Conservation (phyloP, 2,329 filamentous ascomycete genomes). For the Capronia epimyces region DNA sequence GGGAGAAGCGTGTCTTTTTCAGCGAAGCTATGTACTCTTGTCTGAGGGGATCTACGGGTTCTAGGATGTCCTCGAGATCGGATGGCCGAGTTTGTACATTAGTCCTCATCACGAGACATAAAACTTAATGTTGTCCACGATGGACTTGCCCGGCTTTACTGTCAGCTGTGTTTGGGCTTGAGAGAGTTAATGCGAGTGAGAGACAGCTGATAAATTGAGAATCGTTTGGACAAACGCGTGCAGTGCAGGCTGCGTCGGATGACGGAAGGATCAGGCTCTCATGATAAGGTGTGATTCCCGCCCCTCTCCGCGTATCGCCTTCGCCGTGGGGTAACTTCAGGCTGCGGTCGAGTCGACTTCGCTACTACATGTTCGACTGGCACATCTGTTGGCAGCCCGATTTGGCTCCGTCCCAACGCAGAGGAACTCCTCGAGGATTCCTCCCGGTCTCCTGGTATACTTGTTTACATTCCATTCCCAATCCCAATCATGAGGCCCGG, state of each 20-base stretch:
- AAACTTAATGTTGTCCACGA: conserved; percentile 9
- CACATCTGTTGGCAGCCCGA: neutral
- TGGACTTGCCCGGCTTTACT: too few relatives aligned
- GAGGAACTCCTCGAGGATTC: neutral
- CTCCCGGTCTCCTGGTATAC: neutral
- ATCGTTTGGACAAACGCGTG: neutral
- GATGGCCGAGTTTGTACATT: conserved; percentile 19
- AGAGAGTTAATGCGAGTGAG: too few relatives aligned
- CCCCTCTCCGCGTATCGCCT: neutral
- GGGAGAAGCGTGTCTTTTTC: conserved; percentile 67
- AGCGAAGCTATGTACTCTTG: conserved; percentile 87
- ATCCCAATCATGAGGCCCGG: conserved; percentile 34
- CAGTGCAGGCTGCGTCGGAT: conserved; percentile 1
- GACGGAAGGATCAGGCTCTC: conserved; percentile 1
- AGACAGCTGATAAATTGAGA: too few relatives aligned
- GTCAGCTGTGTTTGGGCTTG: too few relatives aligned
- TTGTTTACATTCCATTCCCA: neutral
- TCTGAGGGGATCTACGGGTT: conserved; percentile 34
- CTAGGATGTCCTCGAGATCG: conserved; percentile 7
- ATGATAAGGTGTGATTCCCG: neutral
- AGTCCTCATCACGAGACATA: conserved; percentile 15
- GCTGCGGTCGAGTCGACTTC: conserved; percentile 7
- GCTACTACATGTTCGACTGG: neutral
- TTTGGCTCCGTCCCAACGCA: neutral
- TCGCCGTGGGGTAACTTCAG: conserved; percentile 14